Base-by-base conservation (phyloP, 139 green algal genomes). In the Haematococcus lacustris region DNA sequence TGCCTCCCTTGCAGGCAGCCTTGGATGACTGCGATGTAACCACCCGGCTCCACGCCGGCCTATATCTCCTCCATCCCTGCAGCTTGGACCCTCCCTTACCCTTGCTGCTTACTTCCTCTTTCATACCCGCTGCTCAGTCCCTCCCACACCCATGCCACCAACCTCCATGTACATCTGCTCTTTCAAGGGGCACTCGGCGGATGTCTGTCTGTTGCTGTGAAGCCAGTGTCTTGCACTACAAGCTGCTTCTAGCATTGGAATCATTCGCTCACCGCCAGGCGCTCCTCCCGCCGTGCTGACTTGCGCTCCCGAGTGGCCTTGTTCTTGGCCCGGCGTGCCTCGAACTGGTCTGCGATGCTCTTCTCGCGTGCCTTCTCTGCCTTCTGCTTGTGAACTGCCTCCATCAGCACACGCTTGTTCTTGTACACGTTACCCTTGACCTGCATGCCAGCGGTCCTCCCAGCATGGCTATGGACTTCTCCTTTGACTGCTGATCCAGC, bases 371-470 rank as follows among this genome's bases (percentile, higher is more conserved):
- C 75, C 88, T 98, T 98, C 90, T 99, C 96, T 26, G 93, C 93
- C 92, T 99, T 99, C 82, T 94, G 84, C 85, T 95, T 95, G 92
- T 99, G 96, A 75, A 99, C 97, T 62, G 91, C 91, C 88, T 99
- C 96, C 86, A 99, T 98, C 60, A 99, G 87, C 83, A 99, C 96
- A 68, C 96, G 91, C 91, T 99, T 99, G 91, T 99, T 99, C 93
- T 99, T 99, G 92, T 92, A 99, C 80, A 98, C 91, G 85, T 99
- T 99, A 93, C 96, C 96, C 93, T 99, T 99, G 38, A 95, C 89
- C 87, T 94, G 87, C 23, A 30, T 57, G 47, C 13, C 13, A n/a
- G n/a, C n/a, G n/a, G n/a, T n/a, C n/a, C n/a, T n/a, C n/a, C n/a
- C n/a, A n/a, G n/a, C n/a, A n/a, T n/a, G n/a, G n/a, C n/a, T n/a